Percentiles rank a stretch among this genome's conserved stretches.
Evolutionary conservation across 2,329 filamentous ascomycete genomes (phyloP).

Genomic region (Stagonosporopsis chrysanthemi): DNA sequence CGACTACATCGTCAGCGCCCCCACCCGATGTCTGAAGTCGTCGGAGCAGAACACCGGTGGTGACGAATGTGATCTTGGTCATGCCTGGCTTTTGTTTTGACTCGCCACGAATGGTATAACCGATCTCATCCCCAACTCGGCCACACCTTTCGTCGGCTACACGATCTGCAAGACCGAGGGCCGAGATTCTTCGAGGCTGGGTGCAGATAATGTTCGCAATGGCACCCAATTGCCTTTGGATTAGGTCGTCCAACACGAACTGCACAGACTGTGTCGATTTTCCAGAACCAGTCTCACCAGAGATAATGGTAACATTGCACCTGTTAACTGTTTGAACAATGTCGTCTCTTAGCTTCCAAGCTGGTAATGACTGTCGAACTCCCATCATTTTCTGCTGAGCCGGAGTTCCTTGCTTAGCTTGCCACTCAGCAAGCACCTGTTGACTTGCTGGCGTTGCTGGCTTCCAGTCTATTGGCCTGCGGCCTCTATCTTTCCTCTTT

Average conservation of each 20-base stretch:
- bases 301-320: conserved; percentile 93
- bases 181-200: conserved; percentile 92
- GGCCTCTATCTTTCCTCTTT: conserved; percentile 32
- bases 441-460: conserved; percentile 65
- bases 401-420: conserved; percentile 68
- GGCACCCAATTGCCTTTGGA: conserved; percentile 75
- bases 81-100: conserved; percentile 72
- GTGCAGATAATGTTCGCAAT: conserved; percentile 93
- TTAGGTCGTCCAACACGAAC: conserved; percentile 92
- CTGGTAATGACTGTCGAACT: conserved; percentile 77
- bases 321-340: conserved; percentile 78
- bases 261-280: conserved; percentile 98
- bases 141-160: conserved; percentile 91
- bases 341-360: conserved; percentile 81
- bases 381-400: conserved; percentile 77
- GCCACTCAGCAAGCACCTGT: conserved; percentile 70
- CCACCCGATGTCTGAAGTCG: conserved; percentile 91
- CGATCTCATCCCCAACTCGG: conserved; percentile 83
- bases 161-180: conserved; percentile 89
- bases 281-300: conserved; percentile 94
- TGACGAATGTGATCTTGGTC: conserved; percentile 94
- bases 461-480: conserved; percentile 69
- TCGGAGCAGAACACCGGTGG: conserved; percentile 88
- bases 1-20: conserved; percentile 77
- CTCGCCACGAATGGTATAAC: conserved; percentile 91